Base-by-base conservation (phyloP, 108 stramenopile species). In the Skeletonema potamos region DNA sequence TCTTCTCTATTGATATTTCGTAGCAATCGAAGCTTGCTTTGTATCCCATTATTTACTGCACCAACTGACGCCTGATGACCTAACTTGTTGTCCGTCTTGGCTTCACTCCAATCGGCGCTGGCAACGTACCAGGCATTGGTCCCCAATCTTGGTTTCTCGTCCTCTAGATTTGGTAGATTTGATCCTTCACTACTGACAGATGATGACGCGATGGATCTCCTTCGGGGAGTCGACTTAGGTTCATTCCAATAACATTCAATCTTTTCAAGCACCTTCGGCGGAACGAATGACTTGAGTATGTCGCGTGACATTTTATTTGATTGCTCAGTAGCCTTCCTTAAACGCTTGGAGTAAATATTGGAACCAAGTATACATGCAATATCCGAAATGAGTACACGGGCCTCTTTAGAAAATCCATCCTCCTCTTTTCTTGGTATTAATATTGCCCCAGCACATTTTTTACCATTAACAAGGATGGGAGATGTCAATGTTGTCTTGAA, bases 251-350 rank as follows among this genome's bases (percentile, higher is more conserved):
- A 80, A 15, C 68, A 60, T 37, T 62, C 60, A 39, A 80, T 80
- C 62, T 80, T 80, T 33, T 64, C 62, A 32, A 80, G 46, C 12
- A 80, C 69, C 22, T 68, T 62, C 5, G 73, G 28, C 36, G 79
- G 79, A 28, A 80, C 62, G 51, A 80, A 75, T 7, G 79, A 64
- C 20, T 80, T 73, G 24, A 80, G 74, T 69, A 80, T 75, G 44
- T 80, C 73, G 6, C 74, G 60, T 39, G 68, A 48, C 12, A 68
- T 27, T 62, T 65, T 57, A 63, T 64, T 69, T 4, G 68, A 70
- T 39, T 37, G 43, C 18, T 80, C 74, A 6, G 69, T 37, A 2
- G 60, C 43, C 28, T 44, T 59, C 24, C 24, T 9, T 15, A 73
- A 13, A 41, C 72, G 64, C 36, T 66, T 73, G 64, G 72, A 54